Percentiles rank a stretch among this genome's conserved stretches.
These are phyloP conservation scores for Gastrolobium bilobum DNA, from an alignment of 306 rosid genomes.

Conservation along the genomic window DNA sequence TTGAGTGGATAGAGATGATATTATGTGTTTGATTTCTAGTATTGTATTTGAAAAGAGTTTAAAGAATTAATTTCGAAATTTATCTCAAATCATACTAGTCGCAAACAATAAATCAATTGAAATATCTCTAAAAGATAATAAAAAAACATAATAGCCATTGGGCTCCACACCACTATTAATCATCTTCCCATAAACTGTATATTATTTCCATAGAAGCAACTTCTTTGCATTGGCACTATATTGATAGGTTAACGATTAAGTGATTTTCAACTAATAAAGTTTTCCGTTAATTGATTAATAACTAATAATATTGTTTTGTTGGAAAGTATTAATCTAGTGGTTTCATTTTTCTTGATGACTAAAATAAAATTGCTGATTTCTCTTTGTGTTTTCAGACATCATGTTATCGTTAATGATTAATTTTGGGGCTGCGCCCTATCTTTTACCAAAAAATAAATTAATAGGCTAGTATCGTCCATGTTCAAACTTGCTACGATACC, in stretches of 20 bases:
- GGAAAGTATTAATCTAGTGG: not conserved
- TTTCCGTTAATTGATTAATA: not conserved
- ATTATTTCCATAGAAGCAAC: not conserved
- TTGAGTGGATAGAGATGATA: no score
- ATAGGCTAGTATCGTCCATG: not conserved
- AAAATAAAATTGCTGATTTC: not conserved
- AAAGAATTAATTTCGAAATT: no score
- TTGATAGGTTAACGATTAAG: not conserved
- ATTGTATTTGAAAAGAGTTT: no score
- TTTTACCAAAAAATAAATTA: not conserved
- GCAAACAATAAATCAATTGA: no score
- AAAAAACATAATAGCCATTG: not conserved
- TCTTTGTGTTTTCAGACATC: no score
- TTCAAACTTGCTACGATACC: conserved; percentile 12
- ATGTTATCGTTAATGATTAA: no score
- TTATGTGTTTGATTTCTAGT: no score
- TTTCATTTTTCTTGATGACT: not conserved
- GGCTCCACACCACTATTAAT: not conserved
- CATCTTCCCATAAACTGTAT: not conserved
- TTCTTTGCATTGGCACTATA: not conserved
- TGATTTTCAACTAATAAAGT: conserved; percentile 27
- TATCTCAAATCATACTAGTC: no score
- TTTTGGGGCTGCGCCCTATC: no score
- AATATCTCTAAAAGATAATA: no score
- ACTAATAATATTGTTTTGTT: not conserved